phyloP scores from a whole-genome alignment of 371 early-diverging fungal genomes.

The Nosema muscidifuracis region DNA sequence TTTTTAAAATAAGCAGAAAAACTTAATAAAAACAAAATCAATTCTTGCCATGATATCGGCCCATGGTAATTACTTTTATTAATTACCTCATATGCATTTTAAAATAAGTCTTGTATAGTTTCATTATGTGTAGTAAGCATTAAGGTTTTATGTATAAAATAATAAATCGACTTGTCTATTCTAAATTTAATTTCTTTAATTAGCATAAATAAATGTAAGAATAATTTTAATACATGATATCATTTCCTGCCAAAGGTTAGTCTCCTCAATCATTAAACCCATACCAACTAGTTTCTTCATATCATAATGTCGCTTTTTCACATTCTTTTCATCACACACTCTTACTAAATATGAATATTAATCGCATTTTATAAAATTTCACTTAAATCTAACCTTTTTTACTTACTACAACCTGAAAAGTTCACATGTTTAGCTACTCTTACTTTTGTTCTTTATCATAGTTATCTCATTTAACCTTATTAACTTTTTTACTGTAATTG shows the following conservation, averaged over 20 bases:
- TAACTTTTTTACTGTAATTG: background rate
- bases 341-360: background rate
- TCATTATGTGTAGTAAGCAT: too few relatives aligned
- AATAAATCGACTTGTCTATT: too few relatives aligned
- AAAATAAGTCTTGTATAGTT: too few relatives aligned
- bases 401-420: background rate
- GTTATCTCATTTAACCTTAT: background rate
- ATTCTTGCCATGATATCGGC: too few relatives aligned
- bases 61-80: too few relatives aligned
- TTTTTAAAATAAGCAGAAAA: too few relatives aligned
- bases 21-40: too few relatives aligned
- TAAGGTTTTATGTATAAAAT: too few relatives aligned
- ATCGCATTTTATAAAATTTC: background rate
- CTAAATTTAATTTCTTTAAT: background rate
- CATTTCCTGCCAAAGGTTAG: background rate
- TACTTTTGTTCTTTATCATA: background rate
- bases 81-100: too few relatives aligned
- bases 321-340: background rate
- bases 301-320: conserved; percentile 1
- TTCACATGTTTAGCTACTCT: too few relatives aligned
- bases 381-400: background rate
- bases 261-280: background rate
- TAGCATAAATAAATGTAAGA: background rate
- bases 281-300: background rate
- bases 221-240: background rate